Percentiles rank a stretch among this genome's conserved stretches.
phyloP scores from a whole-genome alignment of 495 filamentous ascomycete species.

The Penicillium daleae region DNA sequence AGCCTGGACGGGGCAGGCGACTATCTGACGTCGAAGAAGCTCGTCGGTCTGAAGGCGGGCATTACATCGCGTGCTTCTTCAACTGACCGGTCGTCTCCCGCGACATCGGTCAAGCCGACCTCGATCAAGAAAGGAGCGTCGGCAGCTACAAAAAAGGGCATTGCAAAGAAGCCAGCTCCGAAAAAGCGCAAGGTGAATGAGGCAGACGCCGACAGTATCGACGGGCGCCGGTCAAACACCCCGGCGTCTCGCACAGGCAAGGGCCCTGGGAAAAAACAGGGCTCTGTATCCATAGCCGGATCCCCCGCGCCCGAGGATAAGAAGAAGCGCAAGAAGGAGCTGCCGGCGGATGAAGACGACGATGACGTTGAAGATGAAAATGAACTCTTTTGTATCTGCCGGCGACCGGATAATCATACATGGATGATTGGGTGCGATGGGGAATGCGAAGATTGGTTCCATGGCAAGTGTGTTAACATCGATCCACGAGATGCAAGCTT shows the following conservation, averaged over 20 bases:
- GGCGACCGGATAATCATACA: conserved; percentile 70
- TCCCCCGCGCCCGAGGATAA: conserved; percentile 45
- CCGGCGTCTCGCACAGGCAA: conserved; percentile 56
- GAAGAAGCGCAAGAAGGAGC: conserved; percentile 29
- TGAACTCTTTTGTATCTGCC: conserved; percentile 69
- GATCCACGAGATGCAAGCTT: conserved; percentile 62
- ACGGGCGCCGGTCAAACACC: conserved; percentile 49
- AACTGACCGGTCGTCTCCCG: conserved; percentile 35
- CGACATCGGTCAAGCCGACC: conserved; percentile 32
- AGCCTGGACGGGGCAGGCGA: conserved; percentile 41
- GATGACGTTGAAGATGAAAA: conserved; percentile 54
- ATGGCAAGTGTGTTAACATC: conserved; percentile 70
- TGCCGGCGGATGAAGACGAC: conserved; percentile 33
- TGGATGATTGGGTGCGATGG: conserved; percentile 81
- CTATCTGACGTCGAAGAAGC: conserved; percentile 45
- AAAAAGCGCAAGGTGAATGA: conserved; percentile 62
- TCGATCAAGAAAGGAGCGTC: conserved; percentile 43
- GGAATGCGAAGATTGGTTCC: conserved; percentile 75
- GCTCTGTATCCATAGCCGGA: conserved; percentile 42
- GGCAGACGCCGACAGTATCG: conserved; percentile 49
- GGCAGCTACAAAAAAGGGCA: conserved; percentile 55
- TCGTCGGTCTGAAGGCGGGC: conserved; percentile 45
- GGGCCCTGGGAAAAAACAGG: conserved; percentile 48
- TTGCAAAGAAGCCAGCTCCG: conserved; percentile 55
- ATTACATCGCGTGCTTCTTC: conserved; percentile 30